Base-by-base conservation (phyloP, 2,329 filamentous ascomycete species). In the Verticillium longisporum region DNA sequence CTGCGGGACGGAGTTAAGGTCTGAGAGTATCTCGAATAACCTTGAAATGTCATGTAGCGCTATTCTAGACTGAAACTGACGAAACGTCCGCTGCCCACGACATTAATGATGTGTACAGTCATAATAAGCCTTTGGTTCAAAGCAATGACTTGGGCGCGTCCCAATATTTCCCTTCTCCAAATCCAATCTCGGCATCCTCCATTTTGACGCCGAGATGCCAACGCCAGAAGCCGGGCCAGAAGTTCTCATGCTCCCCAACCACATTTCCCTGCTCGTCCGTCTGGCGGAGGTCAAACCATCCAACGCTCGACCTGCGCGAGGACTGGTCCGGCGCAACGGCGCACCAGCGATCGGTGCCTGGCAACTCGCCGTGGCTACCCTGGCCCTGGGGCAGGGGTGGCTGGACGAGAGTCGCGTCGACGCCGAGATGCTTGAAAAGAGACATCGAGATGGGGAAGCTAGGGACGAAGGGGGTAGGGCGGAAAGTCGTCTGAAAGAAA, bases 271-370 rank as follows among this genome's bases (percentile, higher is more conserved):
- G 63, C 11, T 69, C 70, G 32, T 73, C 68, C 13, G 61, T 62
- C 69, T 81, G 78, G 45, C 70, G 67, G 60, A 83, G 64, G 61
- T 83, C 80, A 60, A 77, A 76, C 79, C 80, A 83, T 0, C 75
- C 75, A 6, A 81, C 31, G n/a, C 68, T 73, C 1, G 75, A 71
- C 18, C 65, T 68, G 14, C 60, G 63, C 13, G 71, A 69, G 3
- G 64, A 66, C 55, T 76, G 66, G 0, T 55, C 59, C 1, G 76
- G 75, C 18, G 68, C 41, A 32, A 78, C 67, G 60, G 70, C 69
- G 64, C 73, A 77, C 81, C 81, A 84, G n/a, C 68, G 66, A 15
- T 77, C 67, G 0, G 80, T 83, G 2, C 79, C 78, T 1, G 75
- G 72, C 1, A 83, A 68, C 67, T 82, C 80, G 36, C 68, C 72